Evolutionary conservation across 768 basidiomycete species (phyloP).

Genomic region (Psilocybe sp.): DNA sequence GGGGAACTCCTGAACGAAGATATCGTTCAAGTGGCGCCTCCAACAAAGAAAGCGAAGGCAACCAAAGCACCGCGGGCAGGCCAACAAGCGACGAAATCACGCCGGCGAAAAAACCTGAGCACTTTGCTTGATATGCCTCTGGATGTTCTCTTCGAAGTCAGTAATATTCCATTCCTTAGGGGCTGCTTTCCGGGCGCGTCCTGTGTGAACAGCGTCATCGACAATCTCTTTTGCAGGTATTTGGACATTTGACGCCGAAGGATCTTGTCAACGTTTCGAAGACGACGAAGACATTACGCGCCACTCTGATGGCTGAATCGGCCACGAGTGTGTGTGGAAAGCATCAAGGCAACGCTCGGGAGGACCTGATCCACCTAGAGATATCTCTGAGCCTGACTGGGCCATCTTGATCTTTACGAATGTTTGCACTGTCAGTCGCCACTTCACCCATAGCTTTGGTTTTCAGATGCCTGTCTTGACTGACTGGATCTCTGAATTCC

Average conservation of each 20-base stretch:
- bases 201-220: not conserved
- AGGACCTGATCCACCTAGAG: conserved; percentile 19
- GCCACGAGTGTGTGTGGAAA: conserved; percentile 24
- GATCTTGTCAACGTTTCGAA: conserved; percentile 22
- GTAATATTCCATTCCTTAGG: not conserved
- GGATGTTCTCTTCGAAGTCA: conserved; percentile 22
- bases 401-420: conserved; percentile 20
- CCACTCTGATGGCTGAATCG: conserved; percentile 13
- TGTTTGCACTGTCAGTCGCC: conserved; percentile 12
- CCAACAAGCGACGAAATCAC: too few relatives aligned
- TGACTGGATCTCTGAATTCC: too few relatives aligned
- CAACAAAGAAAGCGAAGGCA: not conserved
- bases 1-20: too few relatives aligned
- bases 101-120: conserved; percentile 7
- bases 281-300: conserved; percentile 19
- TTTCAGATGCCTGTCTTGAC: not conserved
- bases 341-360: conserved; percentile 10
- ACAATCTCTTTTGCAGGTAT: conserved; percentile 13
- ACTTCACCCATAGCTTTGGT: not conserved
- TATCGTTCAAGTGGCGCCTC: not conserved
- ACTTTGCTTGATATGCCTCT: conserved; percentile 21
- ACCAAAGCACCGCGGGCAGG: not conserved
- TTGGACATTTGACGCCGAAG: conserved; percentile 16
- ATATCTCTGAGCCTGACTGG: conserved; percentile 25
- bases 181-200: not conserved